phyloP scores from a whole-genome alignment of 306 rosid species.

The Mucuna pruriens region DNA sequence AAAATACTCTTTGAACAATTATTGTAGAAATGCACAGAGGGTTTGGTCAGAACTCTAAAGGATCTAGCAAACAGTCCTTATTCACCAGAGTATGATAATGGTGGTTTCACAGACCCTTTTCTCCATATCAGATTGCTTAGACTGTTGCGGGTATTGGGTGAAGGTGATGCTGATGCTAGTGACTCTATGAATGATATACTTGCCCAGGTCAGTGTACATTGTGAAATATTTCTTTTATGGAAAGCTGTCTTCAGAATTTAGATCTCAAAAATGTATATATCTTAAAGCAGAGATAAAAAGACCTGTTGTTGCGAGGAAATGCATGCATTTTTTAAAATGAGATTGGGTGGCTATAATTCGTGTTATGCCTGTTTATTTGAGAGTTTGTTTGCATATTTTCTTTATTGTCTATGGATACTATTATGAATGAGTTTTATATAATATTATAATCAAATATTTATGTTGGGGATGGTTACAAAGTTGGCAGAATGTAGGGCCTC shows the following conservation, averaged over 20 bases:
- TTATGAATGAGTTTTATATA: too few relatives aligned
- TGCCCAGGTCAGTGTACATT: slow-evolving; percentile 74
- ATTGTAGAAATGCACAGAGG: slow-evolving; percentile 85
- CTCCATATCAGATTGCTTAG: slow-evolving; percentile 91
- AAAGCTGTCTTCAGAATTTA: too few relatives aligned
- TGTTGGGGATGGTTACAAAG: too few relatives aligned
- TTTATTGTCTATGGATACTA: too few relatives aligned
- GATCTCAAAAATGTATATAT: too few relatives aligned
- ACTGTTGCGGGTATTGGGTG: slow-evolving; percentile 90
- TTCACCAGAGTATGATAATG: slow-evolving; percentile 94
- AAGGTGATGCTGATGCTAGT: slow-evolving; percentile 92
- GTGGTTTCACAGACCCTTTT: slow-evolving; percentile 97
- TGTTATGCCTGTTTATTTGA: background rate
- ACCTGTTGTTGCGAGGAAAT: background rate
- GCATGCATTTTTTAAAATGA: background rate
- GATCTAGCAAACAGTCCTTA: slow-evolving; percentile 92
- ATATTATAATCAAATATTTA: too few relatives aligned
- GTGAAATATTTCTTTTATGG: slow-evolving; percentile 14
- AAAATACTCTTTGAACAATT: slow-evolving; percentile 40
- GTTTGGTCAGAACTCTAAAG: slow-evolving; percentile 83
- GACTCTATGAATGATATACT: slow-evolving; percentile 97
- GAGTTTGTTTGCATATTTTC: too few relatives aligned
- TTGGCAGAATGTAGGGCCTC: too few relatives aligned
- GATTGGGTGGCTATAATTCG: background rate
- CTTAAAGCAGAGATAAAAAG: background rate